phyloP scores from a whole-genome alignment of 2,329 filamentous ascomycete genomes.

The Tolypocladium cylindrosporum region DNA sequence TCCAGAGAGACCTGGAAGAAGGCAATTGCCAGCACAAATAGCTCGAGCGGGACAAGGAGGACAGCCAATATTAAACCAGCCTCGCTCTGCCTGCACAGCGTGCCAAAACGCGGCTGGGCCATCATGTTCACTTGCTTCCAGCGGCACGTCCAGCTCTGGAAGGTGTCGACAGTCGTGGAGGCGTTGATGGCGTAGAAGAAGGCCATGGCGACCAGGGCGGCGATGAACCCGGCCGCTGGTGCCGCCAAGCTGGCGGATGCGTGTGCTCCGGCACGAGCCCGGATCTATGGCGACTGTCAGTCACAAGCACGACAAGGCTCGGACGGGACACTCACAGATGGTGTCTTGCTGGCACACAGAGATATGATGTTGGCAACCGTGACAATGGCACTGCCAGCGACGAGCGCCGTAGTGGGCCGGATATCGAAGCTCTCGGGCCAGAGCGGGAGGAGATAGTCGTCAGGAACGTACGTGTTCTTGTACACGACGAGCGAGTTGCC shows the following conservation, averaged over 20 bases:
- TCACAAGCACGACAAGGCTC: background rate
- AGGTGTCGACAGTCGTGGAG: slow-evolving; percentile 40
- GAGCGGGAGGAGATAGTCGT: slow-evolving; percentile 38
- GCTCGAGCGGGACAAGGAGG: slow-evolving; percentile 47
- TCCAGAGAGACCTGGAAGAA: slow-evolving; percentile 34
- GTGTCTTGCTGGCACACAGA: slow-evolving; percentile 37
- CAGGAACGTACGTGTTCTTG: slow-evolving; percentile 38
- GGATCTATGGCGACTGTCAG: slow-evolving; percentile 7
- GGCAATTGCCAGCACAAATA: slow-evolving; percentile 34
- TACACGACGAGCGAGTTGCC: slow-evolving; percentile 45
- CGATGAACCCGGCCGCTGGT: slow-evolving; percentile 20
- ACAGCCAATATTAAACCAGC: slow-evolving; percentile 44
- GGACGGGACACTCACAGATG: slow-evolving; percentile 31
- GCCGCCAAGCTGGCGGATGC: slow-evolving; percentile 13
- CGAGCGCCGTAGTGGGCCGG: slow-evolving; percentile 44
- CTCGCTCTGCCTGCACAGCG: slow-evolving; percentile 46
- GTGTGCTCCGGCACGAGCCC: slow-evolving; percentile 9
- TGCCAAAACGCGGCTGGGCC: slow-evolving; percentile 42
- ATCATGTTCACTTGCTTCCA: slow-evolving; percentile 45
- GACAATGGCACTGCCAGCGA: slow-evolving; percentile 41
- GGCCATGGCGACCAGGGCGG: slow-evolving; percentile 40
- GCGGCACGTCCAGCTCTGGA: slow-evolving; percentile 54
- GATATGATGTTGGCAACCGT: slow-evolving; percentile 36
- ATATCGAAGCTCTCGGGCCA: slow-evolving; percentile 51
- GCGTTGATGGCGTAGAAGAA: slow-evolving; percentile 49